Percentiles rank a stretch among this genome's conserved stretches.
Conservation (phyloP, 768 basidiomycete species). For the Solioccasus polychromus region DNA sequence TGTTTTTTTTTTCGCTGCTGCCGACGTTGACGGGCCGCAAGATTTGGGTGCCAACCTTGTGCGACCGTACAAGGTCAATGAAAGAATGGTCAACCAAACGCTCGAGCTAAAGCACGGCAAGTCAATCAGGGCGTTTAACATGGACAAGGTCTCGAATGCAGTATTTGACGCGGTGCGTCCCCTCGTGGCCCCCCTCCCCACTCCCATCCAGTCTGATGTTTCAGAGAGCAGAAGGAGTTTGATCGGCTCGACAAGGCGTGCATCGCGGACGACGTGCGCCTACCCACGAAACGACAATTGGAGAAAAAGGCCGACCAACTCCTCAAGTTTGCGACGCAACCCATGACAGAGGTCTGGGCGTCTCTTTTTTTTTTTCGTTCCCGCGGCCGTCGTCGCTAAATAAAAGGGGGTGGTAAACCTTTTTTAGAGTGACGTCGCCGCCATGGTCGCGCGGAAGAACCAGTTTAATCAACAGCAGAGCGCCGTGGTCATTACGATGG, state of each 20-base stretch:
- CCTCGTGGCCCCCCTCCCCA: neutral
- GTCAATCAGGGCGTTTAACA: constrained; percentile 54
- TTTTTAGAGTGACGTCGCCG: constrained; percentile 72
- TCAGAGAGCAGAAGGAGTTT: constrained; percentile 62
- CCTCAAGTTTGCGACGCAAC: constrained; percentile 52
- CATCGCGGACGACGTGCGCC: constrained; percentile 49
- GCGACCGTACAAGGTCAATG: constrained; percentile 73
- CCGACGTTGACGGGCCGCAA: constrained; percentile 31
- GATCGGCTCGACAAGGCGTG: constrained; percentile 51
- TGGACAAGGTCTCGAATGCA: constrained; percentile 88
- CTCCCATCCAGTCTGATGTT: constrained; percentile 9
- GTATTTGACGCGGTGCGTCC: constrained; percentile 56
- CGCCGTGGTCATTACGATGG: constrained; percentile 40
- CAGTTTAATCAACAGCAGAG: constrained; percentile 36
- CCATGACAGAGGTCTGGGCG: constrained; percentile 73
- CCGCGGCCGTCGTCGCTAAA: constrained; percentile 2
- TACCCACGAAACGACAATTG: constrained; percentile 66
- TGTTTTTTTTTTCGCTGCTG: neutral
- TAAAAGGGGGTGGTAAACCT: constrained; percentile 8
- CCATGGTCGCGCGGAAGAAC: constrained; percentile 72
- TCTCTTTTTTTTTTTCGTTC: no score
- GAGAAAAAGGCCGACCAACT: constrained; percentile 67
- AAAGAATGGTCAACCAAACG: constrained; percentile 57
- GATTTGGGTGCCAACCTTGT: constrained; percentile 50
- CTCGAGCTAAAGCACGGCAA: constrained; percentile 80